Conservation (phyloP, 1,139 yeast species). For the Taphrina wiesneri region DNA sequence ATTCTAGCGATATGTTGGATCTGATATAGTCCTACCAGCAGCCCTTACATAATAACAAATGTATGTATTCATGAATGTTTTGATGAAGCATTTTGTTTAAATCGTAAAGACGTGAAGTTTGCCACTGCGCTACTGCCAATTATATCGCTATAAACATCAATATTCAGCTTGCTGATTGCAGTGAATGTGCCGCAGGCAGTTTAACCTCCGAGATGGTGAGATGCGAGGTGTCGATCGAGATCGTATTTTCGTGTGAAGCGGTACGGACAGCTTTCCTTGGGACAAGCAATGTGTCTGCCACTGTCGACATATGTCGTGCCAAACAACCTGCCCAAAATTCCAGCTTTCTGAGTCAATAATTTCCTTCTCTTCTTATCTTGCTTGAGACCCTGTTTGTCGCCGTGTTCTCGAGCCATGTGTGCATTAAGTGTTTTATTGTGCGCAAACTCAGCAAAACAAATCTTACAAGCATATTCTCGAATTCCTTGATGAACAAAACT, state of each 20-base stretch:
- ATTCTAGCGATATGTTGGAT: constrained; percentile 9
- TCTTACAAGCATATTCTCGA: constrained; percentile 39
- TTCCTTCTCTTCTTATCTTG: constrained; percentile 6
- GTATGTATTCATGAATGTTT: not conserved
- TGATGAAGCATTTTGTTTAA: not conserved
- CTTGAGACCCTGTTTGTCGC: not conserved
- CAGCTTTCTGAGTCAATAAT: constrained; percentile 35
- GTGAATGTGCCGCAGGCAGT: not conserved
- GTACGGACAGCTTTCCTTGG: constrained; percentile 45
- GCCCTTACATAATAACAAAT: not conserved
- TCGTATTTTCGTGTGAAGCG: constrained; percentile 49
- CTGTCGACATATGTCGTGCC: constrained; percentile 47
- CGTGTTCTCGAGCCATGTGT: constrained; percentile 37
- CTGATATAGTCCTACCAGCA: not conserved
- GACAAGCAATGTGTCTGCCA: constrained; percentile 45
- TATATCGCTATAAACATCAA: not conserved
- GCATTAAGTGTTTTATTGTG: constrained; percentile 38
- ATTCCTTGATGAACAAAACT: constrained; percentile 39
- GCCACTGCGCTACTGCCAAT: not conserved
- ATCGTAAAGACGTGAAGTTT: too few relatives aligned
- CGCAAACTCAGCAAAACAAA: constrained; percentile 40
- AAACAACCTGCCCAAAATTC: constrained; percentile 45
- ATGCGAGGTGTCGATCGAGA: constrained; percentile 46
- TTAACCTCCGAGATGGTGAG: constrained; percentile 32
- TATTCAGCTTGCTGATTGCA: not conserved